Percentiles rank a stretch among this genome's conserved stretches.
phyloP scores from a whole-genome alignment of 2,329 filamentous ascomycete species.

The Xylariomycetidae sp. region DNA sequence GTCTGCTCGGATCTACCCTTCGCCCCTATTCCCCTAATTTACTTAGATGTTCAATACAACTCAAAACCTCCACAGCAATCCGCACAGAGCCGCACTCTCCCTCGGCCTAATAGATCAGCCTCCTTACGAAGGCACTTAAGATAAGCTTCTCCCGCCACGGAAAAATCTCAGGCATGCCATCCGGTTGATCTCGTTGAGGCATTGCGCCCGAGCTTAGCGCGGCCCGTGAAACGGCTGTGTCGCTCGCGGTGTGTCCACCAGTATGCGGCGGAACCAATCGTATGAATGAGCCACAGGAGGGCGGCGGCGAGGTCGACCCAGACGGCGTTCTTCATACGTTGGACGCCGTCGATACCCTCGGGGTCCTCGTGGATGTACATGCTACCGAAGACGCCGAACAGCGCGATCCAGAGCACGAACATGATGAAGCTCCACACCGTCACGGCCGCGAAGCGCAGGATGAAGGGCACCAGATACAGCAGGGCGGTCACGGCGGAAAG shows the following conservation, averaged over 20 bases:
- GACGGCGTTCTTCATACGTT: slow-evolving; percentile 78
- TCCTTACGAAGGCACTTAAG: too few species aligned
- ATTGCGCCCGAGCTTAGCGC: slow-evolving; percentile 40
- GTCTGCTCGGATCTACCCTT: too few species aligned
- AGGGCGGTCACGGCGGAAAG: slow-evolving; percentile 59
- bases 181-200: slow-evolving; percentile 15
- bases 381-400: slow-evolving; percentile 79
- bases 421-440: slow-evolving; percentile 67
- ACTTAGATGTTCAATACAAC: too few species aligned
- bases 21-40: too few species aligned
- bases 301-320: slow-evolving; percentile 75
- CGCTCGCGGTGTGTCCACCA: slow-evolving; percentile 52
- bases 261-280: slow-evolving; percentile 47
- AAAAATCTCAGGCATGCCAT: slow-evolving; percentile 9
- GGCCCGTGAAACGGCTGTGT: slow-evolving; percentile 51
- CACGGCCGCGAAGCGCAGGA: slow-evolving; percentile 45
- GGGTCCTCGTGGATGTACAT: slow-evolving; percentile 68
- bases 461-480: slow-evolving; percentile 59
- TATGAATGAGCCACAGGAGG: slow-evolving; percentile 67
- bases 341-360: slow-evolving; percentile 56
- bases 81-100: too few species aligned
- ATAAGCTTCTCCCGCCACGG: too few species aligned
- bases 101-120: too few species aligned
- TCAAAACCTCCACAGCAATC: too few species aligned
- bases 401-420: slow-evolving; percentile 71